Conservation (phyloP, 2,329 filamentous ascomycete species). For the Esteya vermicola region DNA sequence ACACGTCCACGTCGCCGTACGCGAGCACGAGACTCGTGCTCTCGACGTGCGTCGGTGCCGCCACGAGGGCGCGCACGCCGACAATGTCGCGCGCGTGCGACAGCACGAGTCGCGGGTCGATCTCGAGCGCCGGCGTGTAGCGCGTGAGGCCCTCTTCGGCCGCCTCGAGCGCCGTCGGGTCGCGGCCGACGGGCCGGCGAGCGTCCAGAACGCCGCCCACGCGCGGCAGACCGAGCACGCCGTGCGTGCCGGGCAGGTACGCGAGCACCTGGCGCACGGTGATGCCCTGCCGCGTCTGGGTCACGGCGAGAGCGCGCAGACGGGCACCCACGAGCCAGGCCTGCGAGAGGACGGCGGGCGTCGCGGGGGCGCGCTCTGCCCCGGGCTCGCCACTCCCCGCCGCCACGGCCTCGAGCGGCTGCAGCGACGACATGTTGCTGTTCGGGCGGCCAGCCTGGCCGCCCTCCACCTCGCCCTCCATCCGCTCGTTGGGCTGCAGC, state of each 20-base stretch:
- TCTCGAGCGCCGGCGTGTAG: constrained; percentile 65
- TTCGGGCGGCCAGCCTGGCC: too few species aligned
- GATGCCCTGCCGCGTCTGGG: constrained; percentile 85
- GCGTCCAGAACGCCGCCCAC: constrained; percentile 56
- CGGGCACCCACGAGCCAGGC: constrained; percentile 67
- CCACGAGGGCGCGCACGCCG: constrained; percentile 59
- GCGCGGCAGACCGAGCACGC: constrained; percentile 68
- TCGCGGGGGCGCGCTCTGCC: too few species aligned
- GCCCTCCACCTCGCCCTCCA: too few species aligned
- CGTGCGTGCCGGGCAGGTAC: constrained; percentile 56
- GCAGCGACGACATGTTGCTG: constrained; percentile 64
- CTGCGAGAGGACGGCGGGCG: constrained; percentile 67
- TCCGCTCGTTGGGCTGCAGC: constrained; percentile 63
- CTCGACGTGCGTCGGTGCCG: constrained; percentile 68
- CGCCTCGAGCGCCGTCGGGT: constrained; percentile 67
- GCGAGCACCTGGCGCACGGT: constrained; percentile 70
- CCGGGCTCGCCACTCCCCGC: too few species aligned
- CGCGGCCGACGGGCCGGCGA: constrained; percentile 70
- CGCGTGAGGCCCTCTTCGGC: constrained; percentile 67
- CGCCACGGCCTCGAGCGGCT: constrained; percentile 35
- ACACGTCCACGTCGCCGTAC: constrained; percentile 68
- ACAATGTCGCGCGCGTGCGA: constrained; percentile 24
- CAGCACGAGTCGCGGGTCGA: constrained; percentile 68
- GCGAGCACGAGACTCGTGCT: constrained; percentile 85
- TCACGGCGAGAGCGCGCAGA: constrained; percentile 69